phyloP scores from a whole-genome alignment of 2,329 filamentous ascomycete genomes.

The Hypoxylon sp. region DNA sequence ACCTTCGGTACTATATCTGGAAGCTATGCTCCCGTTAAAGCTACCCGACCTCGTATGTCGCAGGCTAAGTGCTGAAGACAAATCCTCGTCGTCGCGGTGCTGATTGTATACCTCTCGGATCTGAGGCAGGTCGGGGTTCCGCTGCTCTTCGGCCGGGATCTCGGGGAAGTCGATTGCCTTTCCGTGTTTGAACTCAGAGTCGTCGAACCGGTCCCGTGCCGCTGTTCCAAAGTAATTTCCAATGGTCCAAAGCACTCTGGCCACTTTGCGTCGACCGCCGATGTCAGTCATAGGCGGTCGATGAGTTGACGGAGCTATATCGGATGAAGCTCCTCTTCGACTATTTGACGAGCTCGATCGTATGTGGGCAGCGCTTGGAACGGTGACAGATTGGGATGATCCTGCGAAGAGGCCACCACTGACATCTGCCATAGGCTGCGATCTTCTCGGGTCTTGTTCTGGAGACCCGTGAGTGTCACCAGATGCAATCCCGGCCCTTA shows the following conservation, averaged over 20 bases:
- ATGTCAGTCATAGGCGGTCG: slow-evolving; percentile 36
- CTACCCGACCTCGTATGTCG: slow-evolving; percentile 58
- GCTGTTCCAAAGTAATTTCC: slow-evolving; percentile 65
- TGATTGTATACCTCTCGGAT: slow-evolving; percentile 61
- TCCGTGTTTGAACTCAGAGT: slow-evolving; percentile 64
- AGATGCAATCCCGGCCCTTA: slow-evolving; percentile 27
- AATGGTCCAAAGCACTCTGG: slow-evolving; percentile 60
- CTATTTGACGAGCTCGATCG: slow-evolving; percentile 27
- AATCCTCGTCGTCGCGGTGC: slow-evolving; percentile 54
- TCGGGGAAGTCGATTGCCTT: slow-evolving; percentile 67
- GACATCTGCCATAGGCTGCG: slow-evolving; percentile 10
- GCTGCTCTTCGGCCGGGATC: slow-evolving; percentile 66
- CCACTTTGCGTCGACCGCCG: slow-evolving; percentile 60
- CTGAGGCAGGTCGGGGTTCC: slow-evolving; percentile 59
- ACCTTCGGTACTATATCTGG: slow-evolving; percentile 48
- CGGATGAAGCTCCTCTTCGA: slow-evolving; percentile 18
- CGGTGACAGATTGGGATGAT: slow-evolving; percentile 7
- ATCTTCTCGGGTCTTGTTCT: not conserved
- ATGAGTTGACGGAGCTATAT: slow-evolving; percentile 18
- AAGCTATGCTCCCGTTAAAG: slow-evolving; percentile 55
- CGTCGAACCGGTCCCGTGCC: slow-evolving; percentile 63
- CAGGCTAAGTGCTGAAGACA: slow-evolving; percentile 48
- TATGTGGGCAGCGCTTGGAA: slow-evolving; percentile 15
- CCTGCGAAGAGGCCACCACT: slow-evolving; percentile 8
- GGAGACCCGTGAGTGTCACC: slow-evolving; percentile 4